Percentiles rank a stretch among this genome's conserved stretches.
phyloP scores from a whole-genome alignment of 2,329 filamentous ascomycete species.

The Pyrenochaeta sp. region DNA sequence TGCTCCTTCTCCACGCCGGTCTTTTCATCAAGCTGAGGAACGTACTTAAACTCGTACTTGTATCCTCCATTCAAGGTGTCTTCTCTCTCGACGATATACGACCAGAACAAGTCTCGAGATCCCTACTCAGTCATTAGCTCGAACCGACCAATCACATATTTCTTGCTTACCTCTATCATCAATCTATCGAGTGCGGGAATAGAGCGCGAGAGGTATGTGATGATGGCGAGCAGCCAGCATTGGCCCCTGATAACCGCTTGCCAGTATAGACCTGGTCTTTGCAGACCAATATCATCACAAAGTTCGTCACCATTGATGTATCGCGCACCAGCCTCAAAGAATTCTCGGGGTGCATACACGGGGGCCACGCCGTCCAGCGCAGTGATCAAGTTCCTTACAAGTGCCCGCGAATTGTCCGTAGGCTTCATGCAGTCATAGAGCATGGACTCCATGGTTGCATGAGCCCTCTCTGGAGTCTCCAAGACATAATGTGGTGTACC shows the following conservation, averaged over 20 bases:
- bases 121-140: no score
- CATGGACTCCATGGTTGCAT: conserved; percentile 6
- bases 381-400: conserved; percentile 3
- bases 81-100: no score
- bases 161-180: no score
- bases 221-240: conserved; percentile 5
- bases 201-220: background rate
- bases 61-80: no score
- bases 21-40: no score
- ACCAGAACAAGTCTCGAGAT: no score
- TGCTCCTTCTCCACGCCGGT: no score
- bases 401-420: background rate
- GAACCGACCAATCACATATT: no score
- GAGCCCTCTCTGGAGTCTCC: background rate
- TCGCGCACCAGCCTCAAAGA: conserved; percentile 5
- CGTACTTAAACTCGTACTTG: no score
- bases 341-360: conserved; percentile 1
- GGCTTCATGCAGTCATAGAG: background rate
- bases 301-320: conserved; percentile 4
- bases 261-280: conserved; percentile 1
- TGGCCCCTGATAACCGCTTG: conserved; percentile 6
- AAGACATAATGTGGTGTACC: conserved; percentile 6
- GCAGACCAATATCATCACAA: conserved; percentile 5
- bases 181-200: conserved; percentile 3
- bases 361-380: conserved; percentile 4